A percentile compares a stretch with the other conserved stretches of the same genome.
Evolutionary conservation across 768 basidiomycete genomes (phyloP).

Genomic region (Epithele typhae): DNA sequence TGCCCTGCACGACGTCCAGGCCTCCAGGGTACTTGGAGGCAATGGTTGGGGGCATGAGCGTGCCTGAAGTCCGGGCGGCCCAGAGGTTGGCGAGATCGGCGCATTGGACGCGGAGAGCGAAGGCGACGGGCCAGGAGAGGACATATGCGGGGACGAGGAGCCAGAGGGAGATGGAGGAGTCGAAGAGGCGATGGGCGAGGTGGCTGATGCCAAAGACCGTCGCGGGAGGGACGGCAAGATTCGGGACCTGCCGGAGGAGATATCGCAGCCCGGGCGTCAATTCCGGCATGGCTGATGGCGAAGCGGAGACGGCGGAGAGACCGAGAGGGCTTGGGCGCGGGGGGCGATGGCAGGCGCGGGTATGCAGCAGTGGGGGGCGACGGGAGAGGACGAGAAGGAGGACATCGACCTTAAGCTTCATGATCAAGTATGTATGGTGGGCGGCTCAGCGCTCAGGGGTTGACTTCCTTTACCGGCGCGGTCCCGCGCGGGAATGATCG

Average conservation of each 20-base stretch:
- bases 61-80: constrained; percentile 10
- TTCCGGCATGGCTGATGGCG: neutral
- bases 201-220: constrained; percentile 6
- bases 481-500: too few species aligned
- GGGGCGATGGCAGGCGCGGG: too few species aligned
- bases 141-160: constrained; percentile 8
- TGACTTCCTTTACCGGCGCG: too few species aligned
- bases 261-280: constrained; percentile 13
- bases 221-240: constrained; percentile 13
- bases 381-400: too few species aligned
- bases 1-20: constrained; percentile 11
- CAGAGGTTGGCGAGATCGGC: constrained; percentile 6
- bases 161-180: constrained; percentile 6
- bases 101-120: constrained; percentile 9
- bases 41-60: constrained; percentile 12
- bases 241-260: constrained; percentile 20
- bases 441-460: too few species aligned
- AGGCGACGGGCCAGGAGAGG: constrained; percentile 16
- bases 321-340: too few species aligned
- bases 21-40: constrained; percentile 12
- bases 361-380: too few species aligned
- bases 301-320: neutral
- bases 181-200: constrained; percentile 6
- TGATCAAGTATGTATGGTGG: too few species aligned
- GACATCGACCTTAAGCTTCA: too few species aligned